Evolutionary conservation across 1,284 basidiomycete species (phyloP).

Genomic region (Cutaneotrichosporon cyanovorans): DNA sequence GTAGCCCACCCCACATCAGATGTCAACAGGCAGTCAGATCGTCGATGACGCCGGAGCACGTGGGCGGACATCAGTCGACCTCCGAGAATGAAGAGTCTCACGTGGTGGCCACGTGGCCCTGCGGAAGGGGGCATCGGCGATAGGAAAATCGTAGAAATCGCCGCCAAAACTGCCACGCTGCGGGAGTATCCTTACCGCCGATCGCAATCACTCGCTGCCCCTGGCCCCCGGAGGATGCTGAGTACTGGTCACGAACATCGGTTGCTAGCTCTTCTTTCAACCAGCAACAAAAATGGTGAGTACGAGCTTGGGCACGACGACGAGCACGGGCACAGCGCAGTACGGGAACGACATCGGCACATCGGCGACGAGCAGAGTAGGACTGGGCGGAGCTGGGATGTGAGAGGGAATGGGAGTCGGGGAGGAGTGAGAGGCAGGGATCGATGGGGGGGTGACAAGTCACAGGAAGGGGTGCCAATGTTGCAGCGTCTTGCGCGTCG

Average conservation of each 20-base stretch:
- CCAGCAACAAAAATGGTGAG: constrained; percentile 20
- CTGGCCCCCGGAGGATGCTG: no score
- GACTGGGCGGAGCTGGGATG: not conserved
- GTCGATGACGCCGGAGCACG: not conserved
- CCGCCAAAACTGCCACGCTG: not conserved
- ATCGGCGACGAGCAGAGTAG: not conserved
- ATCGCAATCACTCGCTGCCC: no score
- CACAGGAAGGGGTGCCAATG: no score
- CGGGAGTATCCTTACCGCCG: no score
- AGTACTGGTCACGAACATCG: not conserved
- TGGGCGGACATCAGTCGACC: not conserved
- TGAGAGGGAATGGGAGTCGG: not conserved
- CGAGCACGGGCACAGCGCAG: not conserved
- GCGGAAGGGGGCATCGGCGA: not conserved
- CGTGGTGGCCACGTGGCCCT: not conserved
- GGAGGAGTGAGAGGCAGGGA: no score
- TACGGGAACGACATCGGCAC: constrained; percentile 5
- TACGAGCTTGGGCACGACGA: no score
- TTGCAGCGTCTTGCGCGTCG: no score
- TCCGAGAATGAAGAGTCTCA: not conserved
- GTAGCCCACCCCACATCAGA: no score
- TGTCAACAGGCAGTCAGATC: no score
- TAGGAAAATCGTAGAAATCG: not conserved
- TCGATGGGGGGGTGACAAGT: no score
- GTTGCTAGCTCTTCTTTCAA: constrained; percentile 4